Conservation (phyloP, 306 rosid species). For the Glycyrrhiza uralensis region DNA sequence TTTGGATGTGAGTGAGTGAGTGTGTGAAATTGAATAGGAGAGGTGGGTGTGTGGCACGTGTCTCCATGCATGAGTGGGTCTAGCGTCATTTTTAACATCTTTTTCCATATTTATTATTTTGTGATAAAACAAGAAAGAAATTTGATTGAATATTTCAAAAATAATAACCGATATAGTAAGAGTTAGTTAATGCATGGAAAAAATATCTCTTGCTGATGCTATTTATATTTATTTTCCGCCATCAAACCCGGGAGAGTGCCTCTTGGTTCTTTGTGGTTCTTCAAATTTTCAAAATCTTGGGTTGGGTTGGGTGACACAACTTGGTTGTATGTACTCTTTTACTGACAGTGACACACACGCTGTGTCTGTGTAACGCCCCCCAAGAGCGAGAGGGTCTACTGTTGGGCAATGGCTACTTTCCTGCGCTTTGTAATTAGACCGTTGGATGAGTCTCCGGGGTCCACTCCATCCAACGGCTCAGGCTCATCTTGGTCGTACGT, state of each 20-base stretch:
- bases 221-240: no score
- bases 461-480: constrained; percentile 25
- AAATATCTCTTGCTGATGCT: background rate
- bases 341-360: constrained; percentile 22
- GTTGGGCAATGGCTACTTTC: background rate
- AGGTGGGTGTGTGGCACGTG: constrained; percentile 22
- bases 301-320: constrained; percentile 16
- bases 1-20: background rate
- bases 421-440: background rate
- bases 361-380: background rate
- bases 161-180: no score
- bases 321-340: background rate
- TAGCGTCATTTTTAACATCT: background rate
- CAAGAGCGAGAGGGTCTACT: background rate
- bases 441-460: constrained; percentile 26
- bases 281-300: constrained; percentile 27
- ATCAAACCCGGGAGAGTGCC: background rate
- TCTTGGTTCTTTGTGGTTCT: background rate
- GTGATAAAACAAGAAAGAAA: background rate
- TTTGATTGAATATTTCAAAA: background rate
- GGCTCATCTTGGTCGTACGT: background rate
- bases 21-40: background rate
- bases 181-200: background rate
- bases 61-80: constrained; percentile 21
- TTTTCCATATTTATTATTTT: no score